Evolutionary conservation across 192 early-diverging fungal genomes (phyloP).

Genomic region (Coemansia sp.): DNA sequence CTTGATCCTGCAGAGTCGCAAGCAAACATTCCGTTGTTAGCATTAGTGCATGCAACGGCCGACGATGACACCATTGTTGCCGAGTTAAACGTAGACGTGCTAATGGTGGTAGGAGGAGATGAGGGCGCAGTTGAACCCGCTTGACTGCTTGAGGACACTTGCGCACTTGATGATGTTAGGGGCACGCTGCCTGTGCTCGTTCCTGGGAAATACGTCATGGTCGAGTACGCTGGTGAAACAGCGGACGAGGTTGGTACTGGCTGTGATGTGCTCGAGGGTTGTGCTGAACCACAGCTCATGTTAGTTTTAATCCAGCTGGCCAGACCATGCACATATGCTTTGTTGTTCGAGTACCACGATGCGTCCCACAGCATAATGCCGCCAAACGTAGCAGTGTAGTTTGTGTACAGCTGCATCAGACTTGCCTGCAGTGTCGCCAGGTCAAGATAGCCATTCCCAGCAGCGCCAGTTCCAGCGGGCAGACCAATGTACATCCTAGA

Average conservation of each 20-base stretch:
- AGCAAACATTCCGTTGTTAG: too few relatives aligned
- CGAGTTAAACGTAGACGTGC: too few relatives aligned
- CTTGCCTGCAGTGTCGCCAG: conserved; percentile 37
- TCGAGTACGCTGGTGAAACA: not conserved
- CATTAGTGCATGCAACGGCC: too few relatives aligned
- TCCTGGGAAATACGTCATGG: too few relatives aligned
- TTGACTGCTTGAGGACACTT: too few relatives aligned
- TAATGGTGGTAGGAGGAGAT: too few relatives aligned
- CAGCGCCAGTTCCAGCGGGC: conserved; percentile 55
- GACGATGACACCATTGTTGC: too few relatives aligned
- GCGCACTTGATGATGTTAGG: not conserved
- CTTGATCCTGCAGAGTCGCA: too few relatives aligned
- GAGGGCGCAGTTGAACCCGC: too few relatives aligned
- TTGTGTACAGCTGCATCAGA: conserved; percentile 43
- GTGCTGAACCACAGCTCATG: conserved; percentile 20
- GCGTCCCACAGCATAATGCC: conserved; percentile 76
- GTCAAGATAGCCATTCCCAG: conserved; percentile 59
- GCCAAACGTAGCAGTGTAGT: conserved; percentile 57
- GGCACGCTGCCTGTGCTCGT: too few relatives aligned
- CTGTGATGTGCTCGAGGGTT: not conserved
- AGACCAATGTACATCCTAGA: conserved; percentile 63
- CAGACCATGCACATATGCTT: conserved; percentile 21
- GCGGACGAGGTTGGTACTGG: not conserved
- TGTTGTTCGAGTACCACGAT: conserved; percentile 59
- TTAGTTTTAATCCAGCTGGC: conserved; percentile 40